phyloP scores from a whole-genome alignment of 1,139 yeast species.

The Oligophagozyma castellii region DNA sequence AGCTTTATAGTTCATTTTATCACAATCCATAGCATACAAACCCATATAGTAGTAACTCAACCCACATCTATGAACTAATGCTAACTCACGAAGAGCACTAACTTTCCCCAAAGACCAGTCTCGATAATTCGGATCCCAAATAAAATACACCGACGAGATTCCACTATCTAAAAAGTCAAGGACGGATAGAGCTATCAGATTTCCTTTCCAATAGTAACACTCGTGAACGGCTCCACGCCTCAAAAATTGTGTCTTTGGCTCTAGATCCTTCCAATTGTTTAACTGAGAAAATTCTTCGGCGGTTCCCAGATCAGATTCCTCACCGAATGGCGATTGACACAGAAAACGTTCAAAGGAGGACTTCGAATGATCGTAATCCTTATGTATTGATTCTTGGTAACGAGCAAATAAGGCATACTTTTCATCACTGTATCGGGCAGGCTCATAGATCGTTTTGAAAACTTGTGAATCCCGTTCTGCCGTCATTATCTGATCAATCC shows the following conservation, averaged over 20 bases:
- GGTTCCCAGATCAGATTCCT: constrained; percentile 20
- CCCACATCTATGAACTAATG: constrained; percentile 28
- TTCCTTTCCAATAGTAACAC: constrained; percentile 51
- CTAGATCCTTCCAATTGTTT: constrained; percentile 24
- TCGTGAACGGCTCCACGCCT: constrained; percentile 53
- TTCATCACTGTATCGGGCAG: constrained; percentile 39
- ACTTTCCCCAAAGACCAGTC: constrained; percentile 64
- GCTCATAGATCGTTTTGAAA: constrained; percentile 41
- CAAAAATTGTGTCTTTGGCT: constrained; percentile 5
- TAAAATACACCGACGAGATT: constrained; percentile 72
- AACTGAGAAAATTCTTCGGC: constrained; percentile 21
- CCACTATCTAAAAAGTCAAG: constrained; percentile 67
- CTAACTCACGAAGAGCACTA: constrained; percentile 60
- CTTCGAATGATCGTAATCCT: constrained; percentile 37
- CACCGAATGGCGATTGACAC: constrained; percentile 52
- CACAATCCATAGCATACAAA: constrained; percentile 64
- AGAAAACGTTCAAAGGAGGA: constrained; percentile 48
- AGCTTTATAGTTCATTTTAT: constrained; percentile 72
- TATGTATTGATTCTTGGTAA: constrained; percentile 59
- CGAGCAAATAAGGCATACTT: constrained; percentile 53
- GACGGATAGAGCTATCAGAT: constrained; percentile 64
- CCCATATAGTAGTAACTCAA: constrained; percentile 56
- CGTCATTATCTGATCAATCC: constrained; percentile 24
- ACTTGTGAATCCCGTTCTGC: constrained; percentile 19
- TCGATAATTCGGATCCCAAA: constrained; percentile 77